Base-by-base conservation (phyloP, 2,329 filamentous ascomycete genomes). In the Massarina eburnea region DNA sequence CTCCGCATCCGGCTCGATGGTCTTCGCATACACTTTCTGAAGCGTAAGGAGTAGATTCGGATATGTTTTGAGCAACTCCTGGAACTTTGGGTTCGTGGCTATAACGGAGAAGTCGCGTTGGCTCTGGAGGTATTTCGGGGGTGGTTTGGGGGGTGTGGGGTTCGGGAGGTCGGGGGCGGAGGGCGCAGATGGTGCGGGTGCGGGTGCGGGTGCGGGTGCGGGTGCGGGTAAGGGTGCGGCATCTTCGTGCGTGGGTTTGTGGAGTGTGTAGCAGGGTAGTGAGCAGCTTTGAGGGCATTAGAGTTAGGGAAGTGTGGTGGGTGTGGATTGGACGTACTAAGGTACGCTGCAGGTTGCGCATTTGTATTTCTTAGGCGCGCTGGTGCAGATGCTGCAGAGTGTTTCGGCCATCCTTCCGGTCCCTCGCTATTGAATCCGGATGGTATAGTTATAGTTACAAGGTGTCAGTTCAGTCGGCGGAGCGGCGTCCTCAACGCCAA, bases 331-430 rank as follows among this genome's bases (percentile, higher is more conserved):
- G 21, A 54, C 67, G 18, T 59, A 76, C 74, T 77, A 78, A 60
- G 70, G 72, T 24, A 75, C 51, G 47, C 69, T 60, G 55, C 75
- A 77, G 17, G 69, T 67, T n/a, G 74, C 73, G 54, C 75, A 78
- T 63, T 75, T 76, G 68, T 78, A 78, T 58, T 77, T 78, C 38
- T 72, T 73, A n/a, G 70, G 67, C 37, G 64, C 58, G 18, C 60
- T 58, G 32, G 68, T 57, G 60, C 75, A 78, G n/a, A 78, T 65
- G 34, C 69, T 70, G 48, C 75, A 78, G 10, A 63, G 49, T 7
- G 32, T 3, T 7, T 63, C 59, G 14, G 61, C 46, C 72, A 75
- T 71, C 5, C 35, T 12, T 26, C 12, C 12, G 24, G 24, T 30
- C 27, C n/a, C 4, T 30, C 12, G 12, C 9, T 30, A 19, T 18